Conservation (phyloP, 2,329 filamentous ascomycete genomes). For the Colletotrichum echinochloae region DNA sequence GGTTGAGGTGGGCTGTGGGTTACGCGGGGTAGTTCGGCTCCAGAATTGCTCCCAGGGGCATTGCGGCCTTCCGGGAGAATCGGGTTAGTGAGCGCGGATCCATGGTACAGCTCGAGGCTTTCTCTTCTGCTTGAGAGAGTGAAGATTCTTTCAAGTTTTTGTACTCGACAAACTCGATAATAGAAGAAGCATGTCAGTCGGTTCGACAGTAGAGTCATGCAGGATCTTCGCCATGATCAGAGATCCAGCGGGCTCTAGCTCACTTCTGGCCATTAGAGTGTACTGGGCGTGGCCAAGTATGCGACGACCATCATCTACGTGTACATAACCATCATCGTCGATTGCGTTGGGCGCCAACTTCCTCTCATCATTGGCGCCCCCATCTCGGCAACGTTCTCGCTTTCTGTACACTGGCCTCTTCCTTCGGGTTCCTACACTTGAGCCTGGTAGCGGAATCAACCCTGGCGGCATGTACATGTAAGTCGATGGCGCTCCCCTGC, state of each 20-base stretch:
- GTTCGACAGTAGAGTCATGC: constrained; percentile 17
- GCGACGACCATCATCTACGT: constrained; percentile 44
- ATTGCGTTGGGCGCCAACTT: constrained; percentile 47
- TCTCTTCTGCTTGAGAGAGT: background rate
- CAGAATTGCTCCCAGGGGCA: constrained; percentile 14
- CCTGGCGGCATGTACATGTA: constrained; percentile 54
- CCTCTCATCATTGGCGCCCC: constrained; percentile 45
- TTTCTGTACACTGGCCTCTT: constrained; percentile 49
- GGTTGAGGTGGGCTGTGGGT: constrained; percentile 27
- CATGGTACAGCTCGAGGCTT: constrained; percentile 24
- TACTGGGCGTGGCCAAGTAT: constrained; percentile 46
- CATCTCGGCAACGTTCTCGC: constrained; percentile 44
- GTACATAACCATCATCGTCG: constrained; percentile 48
- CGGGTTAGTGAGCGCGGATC: constrained; percentile 22
- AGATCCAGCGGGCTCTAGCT: constrained; percentile 47
- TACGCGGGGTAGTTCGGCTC: constrained; percentile 39
- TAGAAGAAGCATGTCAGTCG: background rate
- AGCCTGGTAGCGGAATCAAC: constrained; percentile 48
- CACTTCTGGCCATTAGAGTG: constrained; percentile 53
- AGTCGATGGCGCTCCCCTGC: constrained; percentile 43
- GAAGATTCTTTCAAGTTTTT: background rate
- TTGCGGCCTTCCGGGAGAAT: background rate
- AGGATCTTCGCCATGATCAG: constrained; percentile 56
- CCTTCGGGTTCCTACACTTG: constrained; percentile 50
- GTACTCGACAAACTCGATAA: background rate